Evolutionary conservation across 495 filamentous ascomycete species (phyloP).

Genomic region (Tetracladium setigerum): DNA sequence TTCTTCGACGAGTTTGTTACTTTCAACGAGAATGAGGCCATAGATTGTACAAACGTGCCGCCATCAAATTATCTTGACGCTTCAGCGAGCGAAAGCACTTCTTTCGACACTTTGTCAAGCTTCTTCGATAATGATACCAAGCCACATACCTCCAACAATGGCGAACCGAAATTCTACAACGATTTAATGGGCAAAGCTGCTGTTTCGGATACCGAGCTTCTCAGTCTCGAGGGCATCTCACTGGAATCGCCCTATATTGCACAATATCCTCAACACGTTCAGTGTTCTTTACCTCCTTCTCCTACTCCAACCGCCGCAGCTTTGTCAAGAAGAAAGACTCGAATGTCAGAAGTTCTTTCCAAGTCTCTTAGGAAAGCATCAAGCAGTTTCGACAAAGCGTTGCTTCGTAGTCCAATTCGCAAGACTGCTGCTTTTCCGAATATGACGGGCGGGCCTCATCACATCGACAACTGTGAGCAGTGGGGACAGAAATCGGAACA

Average conservation of each 20-base stretch:
- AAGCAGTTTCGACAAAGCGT: neutral
- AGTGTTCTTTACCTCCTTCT: slow-evolving; percentile 7
- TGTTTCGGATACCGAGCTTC: slow-evolving; percentile 19
- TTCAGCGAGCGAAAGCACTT: neutral
- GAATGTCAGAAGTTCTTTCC: slow-evolving; percentile 6
- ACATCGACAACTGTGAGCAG: neutral
- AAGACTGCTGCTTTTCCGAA: slow-evolving; percentile 12
- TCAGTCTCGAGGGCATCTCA: slow-evolving; percentile 18
- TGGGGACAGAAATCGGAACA: slow-evolving; percentile 4
- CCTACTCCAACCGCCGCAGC: slow-evolving; percentile 2
- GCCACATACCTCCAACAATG: neutral
- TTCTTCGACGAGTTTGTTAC: slow-evolving; percentile 23
- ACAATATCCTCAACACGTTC: neutral
- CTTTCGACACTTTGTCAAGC: neutral
- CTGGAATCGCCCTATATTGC: slow-evolving; percentile 12
- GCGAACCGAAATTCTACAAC: neutral
- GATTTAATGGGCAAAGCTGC: slow-evolving; percentile 14
- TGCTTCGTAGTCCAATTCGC: slow-evolving; percentile 18
- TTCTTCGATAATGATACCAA: neutral
- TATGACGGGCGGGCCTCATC: slow-evolving; percentile 2
- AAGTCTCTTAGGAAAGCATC: slow-evolving; percentile 13
- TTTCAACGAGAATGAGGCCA: slow-evolving; percentile 8
- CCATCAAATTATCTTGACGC: neutral
- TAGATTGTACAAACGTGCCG: slow-evolving; percentile 3
- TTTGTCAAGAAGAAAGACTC: slow-evolving; percentile 5